phyloP scores from a whole-genome alignment of 345 rosid genomes.

The Zanthoxylum bungeanum region DNA sequence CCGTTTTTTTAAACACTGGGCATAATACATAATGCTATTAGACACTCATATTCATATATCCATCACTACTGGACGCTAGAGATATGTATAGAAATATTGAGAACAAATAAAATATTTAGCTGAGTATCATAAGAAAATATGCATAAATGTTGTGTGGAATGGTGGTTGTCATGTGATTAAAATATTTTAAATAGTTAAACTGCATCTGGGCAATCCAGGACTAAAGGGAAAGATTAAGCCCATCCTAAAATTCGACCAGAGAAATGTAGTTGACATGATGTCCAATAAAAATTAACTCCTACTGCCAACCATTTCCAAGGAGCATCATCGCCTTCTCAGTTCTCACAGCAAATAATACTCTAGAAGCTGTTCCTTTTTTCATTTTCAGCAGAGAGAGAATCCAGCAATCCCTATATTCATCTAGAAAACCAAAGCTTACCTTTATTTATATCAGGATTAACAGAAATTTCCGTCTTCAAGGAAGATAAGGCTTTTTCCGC shows the following conservation, averaged over 20 bases:
- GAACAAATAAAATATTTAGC: not conserved
- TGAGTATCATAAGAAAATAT: not conserved
- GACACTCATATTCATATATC: not conserved
- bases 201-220: not conserved
- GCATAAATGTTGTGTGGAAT: not conserved
- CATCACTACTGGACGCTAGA: not conserved
- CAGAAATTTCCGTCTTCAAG: slow-evolving; percentile 19
- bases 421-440: slow-evolving; percentile 23
- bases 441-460: slow-evolving; percentile 18
- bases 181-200: not conserved
- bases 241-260: not conserved
- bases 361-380: not conserved
- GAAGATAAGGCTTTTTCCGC: slow-evolving; percentile 55
- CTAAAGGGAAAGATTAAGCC: not conserved
- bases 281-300: not conserved
- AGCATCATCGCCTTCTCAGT: not conserved
- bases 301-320: not conserved
- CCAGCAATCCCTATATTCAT: not conserved
- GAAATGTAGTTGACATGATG: not conserved
- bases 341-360: not conserved
- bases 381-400: not conserved
- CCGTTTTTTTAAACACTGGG: too few species aligned
- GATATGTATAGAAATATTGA: not conserved
- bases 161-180: too few species aligned
- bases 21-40: not conserved